Base-by-base conservation (phyloP, 1,284 basidiomycete species). In the Fomitiporia mediterranea region DNA sequence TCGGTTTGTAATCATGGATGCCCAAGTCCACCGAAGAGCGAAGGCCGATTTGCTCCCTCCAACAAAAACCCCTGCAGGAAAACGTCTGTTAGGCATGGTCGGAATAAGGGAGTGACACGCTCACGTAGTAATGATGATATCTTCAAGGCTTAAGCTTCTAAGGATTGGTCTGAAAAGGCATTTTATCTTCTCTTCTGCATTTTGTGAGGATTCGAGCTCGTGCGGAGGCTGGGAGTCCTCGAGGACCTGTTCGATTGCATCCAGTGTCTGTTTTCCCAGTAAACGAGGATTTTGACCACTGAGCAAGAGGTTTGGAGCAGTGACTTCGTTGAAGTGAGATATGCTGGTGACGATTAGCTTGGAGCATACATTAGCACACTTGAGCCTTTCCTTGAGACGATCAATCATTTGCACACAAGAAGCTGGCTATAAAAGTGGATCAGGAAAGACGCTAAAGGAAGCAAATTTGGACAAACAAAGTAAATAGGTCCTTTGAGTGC, bases 181-280 rank as follows among this genome's bases (percentile, higher is more conserved):
- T 23, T 50, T 50, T 8, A 50, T 50, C 23, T 50, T 50, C 17
- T 50, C 48, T n/a, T 50, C 48, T 7, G 48, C 21, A 28, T 50
- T 50, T n/a, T 50, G 48, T 8, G 48, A 50, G 19, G 48, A 50
- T 32, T 50, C 48, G 8, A 50, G 3, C 23, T 50, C 48, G 37
- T 50, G 48, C 8, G 48, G 48, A 37, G 32, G 34, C 48, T 37
- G 32, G 19, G 32, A 28, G 11, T 50, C 48, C 9, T 50, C 34
- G n/a, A 50, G 19, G 9, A 50, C 48, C n/a, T 21, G 48, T 21
- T 37, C 48, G n/a, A 50, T 50, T 15, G 48, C 48, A 2, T 3
- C 48, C 37, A 50, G 32, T 2, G 32, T 50, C 15, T 37, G 30
- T 21, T 37, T 17, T 37, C 37, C 19, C 15, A 50, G 7, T 50